These are phyloP conservation scores for Elsinoe arachidis DNA, from an alignment of 2,329 filamentous ascomycete species.

Conservation along the genomic window DNA sequence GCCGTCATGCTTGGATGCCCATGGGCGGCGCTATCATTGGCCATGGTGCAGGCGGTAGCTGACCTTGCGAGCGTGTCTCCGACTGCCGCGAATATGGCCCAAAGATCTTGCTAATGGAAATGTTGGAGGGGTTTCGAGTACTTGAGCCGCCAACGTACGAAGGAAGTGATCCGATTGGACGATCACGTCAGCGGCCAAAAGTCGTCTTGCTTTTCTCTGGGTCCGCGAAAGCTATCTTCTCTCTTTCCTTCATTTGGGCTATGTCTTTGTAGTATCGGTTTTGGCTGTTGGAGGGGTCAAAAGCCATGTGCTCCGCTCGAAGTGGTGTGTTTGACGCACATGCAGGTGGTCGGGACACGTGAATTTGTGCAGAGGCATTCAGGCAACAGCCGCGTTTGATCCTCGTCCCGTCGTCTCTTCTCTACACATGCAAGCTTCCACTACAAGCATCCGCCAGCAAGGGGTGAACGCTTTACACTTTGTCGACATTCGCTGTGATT, in stretches of 20 bases:
- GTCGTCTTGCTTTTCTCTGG: neutral
- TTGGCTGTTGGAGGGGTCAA: neutral
- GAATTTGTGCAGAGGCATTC: neutral
- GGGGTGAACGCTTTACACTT: neutral
- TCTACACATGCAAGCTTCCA: neutral
- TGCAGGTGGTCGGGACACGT: neutral
- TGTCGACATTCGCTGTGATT: neutral
- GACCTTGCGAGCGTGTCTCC: too few relatives aligned
- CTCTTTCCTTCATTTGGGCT: neutral
- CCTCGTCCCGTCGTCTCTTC: neutral
- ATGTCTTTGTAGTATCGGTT: too few relatives aligned
- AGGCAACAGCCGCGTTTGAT: constrained; percentile 2
- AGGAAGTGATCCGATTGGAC: neutral
- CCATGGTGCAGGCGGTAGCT: constrained; percentile 2
- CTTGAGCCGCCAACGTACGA: neutral
- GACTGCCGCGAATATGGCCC: neutral
- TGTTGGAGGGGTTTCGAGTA: neutral
- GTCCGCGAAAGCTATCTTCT: neutral
- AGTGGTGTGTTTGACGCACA: neutral
- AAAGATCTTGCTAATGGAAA: neutral
- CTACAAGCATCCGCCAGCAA: neutral
- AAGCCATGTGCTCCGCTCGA: neutral
- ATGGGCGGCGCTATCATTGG: constrained; percentile 11
- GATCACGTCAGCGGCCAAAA: neutral
- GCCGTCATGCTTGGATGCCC: constrained; percentile 18